These are phyloP conservation scores for Prunus armeniaca DNA, from an alignment of 306 rosid genomes.

Conservation along the genomic window DNA sequence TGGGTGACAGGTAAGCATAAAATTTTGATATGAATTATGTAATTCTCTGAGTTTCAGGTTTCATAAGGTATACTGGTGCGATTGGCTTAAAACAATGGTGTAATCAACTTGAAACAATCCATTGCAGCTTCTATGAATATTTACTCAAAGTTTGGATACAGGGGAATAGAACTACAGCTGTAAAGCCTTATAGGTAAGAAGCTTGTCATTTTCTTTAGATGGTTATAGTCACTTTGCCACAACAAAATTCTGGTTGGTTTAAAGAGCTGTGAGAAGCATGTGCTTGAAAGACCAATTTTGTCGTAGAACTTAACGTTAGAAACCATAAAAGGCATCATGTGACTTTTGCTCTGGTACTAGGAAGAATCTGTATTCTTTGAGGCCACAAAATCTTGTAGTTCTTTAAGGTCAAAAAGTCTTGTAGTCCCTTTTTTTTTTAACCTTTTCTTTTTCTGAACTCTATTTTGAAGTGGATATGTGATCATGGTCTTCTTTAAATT, in stretches of 20 bases:
- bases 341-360: neutral
- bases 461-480: neutral
- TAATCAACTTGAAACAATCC: slow-evolving; percentile 28
- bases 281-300: neutral
- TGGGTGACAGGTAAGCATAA: slow-evolving; percentile 89
- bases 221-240: neutral
- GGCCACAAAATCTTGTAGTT: neutral
- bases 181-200: slow-evolving; percentile 80
- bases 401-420: neutral
- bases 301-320: neutral
- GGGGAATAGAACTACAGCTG: slow-evolving; percentile 80
- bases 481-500: neutral
- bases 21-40: slow-evolving; percentile 2
- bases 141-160: slow-evolving; percentile 97
- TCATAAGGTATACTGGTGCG: neutral
- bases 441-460: neutral
- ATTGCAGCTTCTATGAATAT: slow-evolving; percentile 95
- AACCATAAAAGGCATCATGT: neutral
- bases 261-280: neutral
- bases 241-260: neutral
- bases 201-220: slow-evolving; percentile 7
- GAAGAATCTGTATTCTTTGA: neutral
- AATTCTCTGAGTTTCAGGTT: neutral
- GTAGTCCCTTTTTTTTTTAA: neutral
- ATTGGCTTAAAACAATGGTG: neutral